Conservation (phyloP, 1,284 basidiomycete species). For the Leccinum solheimii region DNA sequence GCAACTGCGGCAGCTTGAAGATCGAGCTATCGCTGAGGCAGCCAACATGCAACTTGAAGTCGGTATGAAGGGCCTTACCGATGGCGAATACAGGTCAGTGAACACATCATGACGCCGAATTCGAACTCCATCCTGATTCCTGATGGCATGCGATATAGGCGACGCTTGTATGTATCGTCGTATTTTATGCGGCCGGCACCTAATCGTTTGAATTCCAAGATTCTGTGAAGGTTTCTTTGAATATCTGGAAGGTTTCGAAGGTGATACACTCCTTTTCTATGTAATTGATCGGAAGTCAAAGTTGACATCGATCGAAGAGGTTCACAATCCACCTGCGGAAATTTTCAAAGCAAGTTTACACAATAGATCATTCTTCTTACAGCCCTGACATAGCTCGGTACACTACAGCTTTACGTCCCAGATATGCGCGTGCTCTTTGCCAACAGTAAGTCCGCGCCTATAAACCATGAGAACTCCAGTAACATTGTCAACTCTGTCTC, state of each 20-base stretch:
- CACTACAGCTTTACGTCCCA: not conserved
- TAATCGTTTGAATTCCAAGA: not conserved
- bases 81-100: not conserved
- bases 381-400: not conserved
- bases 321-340: not conserved
- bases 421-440: not conserved
- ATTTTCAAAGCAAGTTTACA: not conserved
- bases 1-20: not conserved
- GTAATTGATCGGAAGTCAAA: not conserved
- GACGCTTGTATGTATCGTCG: not conserved
- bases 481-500: not conserved
- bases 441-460: not conserved
- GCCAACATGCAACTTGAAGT: not conserved
- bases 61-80: not conserved
- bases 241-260: not conserved
- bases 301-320: not conserved
- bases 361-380: not conserved
- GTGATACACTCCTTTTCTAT: not conserved
- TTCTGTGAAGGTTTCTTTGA: not conserved
- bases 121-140: not conserved
- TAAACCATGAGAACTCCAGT: not conserved
- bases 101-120: not conserved
- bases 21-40: not conserved
- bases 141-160: not conserved
- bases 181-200: not conserved